phyloP scores from a whole-genome alignment of 371 early-diverging fungal genomes.

The Apophysomyces trapeziformis region DNA sequence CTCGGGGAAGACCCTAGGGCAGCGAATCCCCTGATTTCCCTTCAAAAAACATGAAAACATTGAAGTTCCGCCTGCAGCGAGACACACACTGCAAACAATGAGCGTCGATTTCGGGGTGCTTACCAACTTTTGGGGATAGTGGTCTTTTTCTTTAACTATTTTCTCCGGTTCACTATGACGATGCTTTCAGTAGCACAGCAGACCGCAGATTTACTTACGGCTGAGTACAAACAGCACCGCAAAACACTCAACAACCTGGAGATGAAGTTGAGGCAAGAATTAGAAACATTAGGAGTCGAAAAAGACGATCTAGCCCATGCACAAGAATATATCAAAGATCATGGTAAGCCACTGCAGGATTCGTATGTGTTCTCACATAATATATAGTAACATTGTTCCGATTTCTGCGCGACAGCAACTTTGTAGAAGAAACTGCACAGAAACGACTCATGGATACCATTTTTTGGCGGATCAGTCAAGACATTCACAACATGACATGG shows the following conservation, averaged over 20 bases:
- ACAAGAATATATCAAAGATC: conserved; percentile 30
- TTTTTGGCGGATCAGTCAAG: conserved; percentile 41
- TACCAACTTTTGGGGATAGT: conserved; percentile 2
- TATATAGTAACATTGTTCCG: conserved; percentile 34
- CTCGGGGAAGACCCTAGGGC: background rate
- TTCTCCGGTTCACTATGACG: background rate
- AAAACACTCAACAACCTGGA: conserved; percentile 19
- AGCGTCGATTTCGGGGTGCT: background rate
- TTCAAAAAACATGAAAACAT: background rate
- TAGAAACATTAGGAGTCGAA: conserved; percentile 24
- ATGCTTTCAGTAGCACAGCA: conserved; percentile 25
- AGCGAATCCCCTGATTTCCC: background rate
- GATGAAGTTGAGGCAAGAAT: conserved; percentile 20
- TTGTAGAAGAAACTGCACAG: conserved; percentile 19
- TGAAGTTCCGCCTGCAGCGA: conserved; percentile 1
- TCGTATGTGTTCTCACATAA: background rate
- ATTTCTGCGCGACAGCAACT: conserved; percentile 21
- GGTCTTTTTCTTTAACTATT: background rate
- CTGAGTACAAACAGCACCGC: conserved; percentile 27
- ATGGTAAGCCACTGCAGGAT: conserved; percentile 22
- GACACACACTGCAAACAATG: background rate
- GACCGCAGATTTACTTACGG: conserved; percentile 24
- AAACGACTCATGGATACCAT: conserved; percentile 42
- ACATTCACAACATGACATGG: conserved; percentile 31
- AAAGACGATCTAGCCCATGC: conserved; percentile 30